phyloP scores from a whole-genome alignment of 2,329 filamentous ascomycete genomes.

The Aureobasidium namibiae region DNA sequence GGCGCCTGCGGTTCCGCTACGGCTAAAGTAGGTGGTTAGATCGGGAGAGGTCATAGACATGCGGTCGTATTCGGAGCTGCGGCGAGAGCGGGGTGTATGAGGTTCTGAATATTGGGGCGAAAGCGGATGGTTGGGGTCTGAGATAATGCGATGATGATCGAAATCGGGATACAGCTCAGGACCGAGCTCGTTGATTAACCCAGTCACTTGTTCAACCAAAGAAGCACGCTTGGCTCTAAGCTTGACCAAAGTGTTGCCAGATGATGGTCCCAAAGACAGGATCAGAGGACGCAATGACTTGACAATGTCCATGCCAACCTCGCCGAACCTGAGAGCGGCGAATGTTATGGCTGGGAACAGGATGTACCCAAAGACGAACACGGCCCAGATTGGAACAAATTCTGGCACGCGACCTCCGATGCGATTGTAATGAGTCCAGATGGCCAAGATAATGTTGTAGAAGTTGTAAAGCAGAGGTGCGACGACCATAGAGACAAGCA shows the following conservation, averaged over 20 bases:
- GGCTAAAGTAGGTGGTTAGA: slow-evolving; percentile 13
- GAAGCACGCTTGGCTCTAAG: slow-evolving; percentile 64
- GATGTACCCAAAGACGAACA: slow-evolving; percentile 66
- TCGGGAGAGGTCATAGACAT: slow-evolving; percentile 16
- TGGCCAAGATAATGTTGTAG: slow-evolving; percentile 66
- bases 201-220: slow-evolving; percentile 74
- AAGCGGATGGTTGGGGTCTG: slow-evolving; percentile 37
- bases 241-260: slow-evolving; percentile 73
- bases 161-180: slow-evolving; percentile 98
- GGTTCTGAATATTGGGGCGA: slow-evolving; percentile 22
- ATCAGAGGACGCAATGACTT: slow-evolving; percentile 87
- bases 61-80: slow-evolving; percentile 13
- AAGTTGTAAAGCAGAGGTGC: slow-evolving; percentile 74
- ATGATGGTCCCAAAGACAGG: slow-evolving; percentile 74
- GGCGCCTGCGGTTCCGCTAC: slow-evolving; percentile 18
- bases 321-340: slow-evolving; percentile 85
- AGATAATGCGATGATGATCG: slow-evolving; percentile 63
- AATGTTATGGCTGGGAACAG: slow-evolving; percentile 86
- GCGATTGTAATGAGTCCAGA: slow-evolving; percentile 73
- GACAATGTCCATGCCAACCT: slow-evolving; percentile 97
- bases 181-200: slow-evolving; percentile 88
- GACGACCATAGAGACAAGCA: slow-evolving; percentile 76
- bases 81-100: slow-evolving; percentile 18
- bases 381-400: slow-evolving; percentile 70
- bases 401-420: slow-evolving; percentile 73